Evolutionary conservation across 2,329 filamentous ascomycete species (phyloP), one percentile per base, ranked within the genome.

Genomic region (Thermomyces lanuginosus): DNA sequence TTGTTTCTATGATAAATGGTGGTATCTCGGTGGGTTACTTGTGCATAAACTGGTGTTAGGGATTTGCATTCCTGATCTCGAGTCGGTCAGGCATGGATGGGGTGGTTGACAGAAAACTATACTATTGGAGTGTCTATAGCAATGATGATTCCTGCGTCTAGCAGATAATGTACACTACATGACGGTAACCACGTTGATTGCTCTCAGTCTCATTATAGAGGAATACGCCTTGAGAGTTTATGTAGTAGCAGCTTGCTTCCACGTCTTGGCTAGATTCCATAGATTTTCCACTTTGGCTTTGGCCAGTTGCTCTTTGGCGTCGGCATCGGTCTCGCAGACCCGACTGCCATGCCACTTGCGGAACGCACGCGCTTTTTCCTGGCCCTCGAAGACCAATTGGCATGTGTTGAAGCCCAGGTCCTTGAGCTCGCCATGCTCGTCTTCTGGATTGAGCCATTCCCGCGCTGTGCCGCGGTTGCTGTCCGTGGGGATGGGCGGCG

Each of bases 271-370:
- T 40, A 89, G 56, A 6, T 76, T 76, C 89, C 89, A 98, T 45
- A 98, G 86, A 43, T 77, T 92, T 42, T 95, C 86, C 67, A 95
- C 79, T 61, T 92, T 93, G 4, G 73, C 71, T 39, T 82, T 69
- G 8, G 72, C 59, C 35, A 98, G 55, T 12, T 75, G 65, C 40
- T 92, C 82, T 47, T 80, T 76, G 4, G 86, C 89, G 46, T 91
- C 79, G 7, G 74, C 69, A 49, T 98, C 89, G 2, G 80, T 86
- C 55, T 95, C 89, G 51, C 83, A 92, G n/a, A 89, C 72, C 48
- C 81, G 77, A 13, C 56, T 55, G 36, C 75, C 83, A 2, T 77
- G 67, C 80, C 86, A 95, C 46, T 82, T 84, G 38, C 78, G 73
- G 49, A 95, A 98, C 0, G 64, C 70, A 26, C 80, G 67, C 16